phyloP scores from a whole-genome alignment of 768 basidiomycete species.

The Calocera cornea region DNA sequence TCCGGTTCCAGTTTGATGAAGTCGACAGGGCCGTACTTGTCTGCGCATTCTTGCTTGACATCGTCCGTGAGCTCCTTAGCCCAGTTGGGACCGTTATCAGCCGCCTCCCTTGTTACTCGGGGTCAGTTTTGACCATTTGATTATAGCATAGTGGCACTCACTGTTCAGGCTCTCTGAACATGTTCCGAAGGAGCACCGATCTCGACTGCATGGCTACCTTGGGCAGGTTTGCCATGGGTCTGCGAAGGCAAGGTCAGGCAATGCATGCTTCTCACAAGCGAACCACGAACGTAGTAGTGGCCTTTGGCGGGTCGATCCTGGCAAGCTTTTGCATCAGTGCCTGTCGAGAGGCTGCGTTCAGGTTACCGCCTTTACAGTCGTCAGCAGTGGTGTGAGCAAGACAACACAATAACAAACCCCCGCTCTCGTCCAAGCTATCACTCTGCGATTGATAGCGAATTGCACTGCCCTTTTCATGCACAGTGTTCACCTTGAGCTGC shows the following conservation, averaged over 20 bases:
- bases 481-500: conserved; percentile 79
- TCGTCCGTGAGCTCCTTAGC: conserved; percentile 92
- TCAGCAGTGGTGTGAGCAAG: conserved; percentile 8
- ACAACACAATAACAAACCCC: conserved; percentile 39
- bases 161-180: conserved; percentile 91
- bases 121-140: background rate
- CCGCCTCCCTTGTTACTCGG: conserved; percentile 21
- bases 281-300: background rate
- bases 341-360: conserved; percentile 96
- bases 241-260: background rate
- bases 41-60: conserved; percentile 85
- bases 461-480: conserved; percentile 76
- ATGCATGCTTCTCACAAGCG: background rate
- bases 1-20: conserved; percentile 91
- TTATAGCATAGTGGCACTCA: conserved; percentile 28
- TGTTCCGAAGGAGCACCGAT: conserved; percentile 79
- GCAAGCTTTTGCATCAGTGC: conserved; percentile 99
- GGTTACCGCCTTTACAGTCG: conserved; percentile 62
- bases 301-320: conserved; percentile 42
- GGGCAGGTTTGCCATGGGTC: background rate
- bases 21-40: conserved; percentile 75
- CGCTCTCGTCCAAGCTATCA: conserved; percentile 77
- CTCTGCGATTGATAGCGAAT: conserved; percentile 33
- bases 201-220: conserved; percentile 61
- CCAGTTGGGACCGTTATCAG: conserved; percentile 94